phyloP scores from a whole-genome alignment of 306 rosid species.

The Corylus heterophylla region DNA sequence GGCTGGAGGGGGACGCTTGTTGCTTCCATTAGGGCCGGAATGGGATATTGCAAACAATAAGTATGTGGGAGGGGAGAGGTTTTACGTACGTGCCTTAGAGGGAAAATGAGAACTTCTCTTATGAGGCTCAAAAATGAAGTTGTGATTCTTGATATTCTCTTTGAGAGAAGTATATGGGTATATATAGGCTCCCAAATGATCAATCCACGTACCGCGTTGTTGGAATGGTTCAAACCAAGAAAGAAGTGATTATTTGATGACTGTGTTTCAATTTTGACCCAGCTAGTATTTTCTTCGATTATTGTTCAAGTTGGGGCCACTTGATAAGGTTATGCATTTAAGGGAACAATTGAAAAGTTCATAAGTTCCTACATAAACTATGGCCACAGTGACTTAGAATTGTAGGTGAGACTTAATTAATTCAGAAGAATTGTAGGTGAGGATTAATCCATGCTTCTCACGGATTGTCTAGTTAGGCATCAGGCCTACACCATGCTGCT shows the following conservation, averaged over 20 bases:
- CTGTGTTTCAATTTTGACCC: background rate
- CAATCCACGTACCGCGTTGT: background rate
- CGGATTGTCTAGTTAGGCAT: too few relatives aligned
- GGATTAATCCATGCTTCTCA: too few relatives aligned
- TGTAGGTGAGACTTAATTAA: background rate
- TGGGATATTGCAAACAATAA: background rate
- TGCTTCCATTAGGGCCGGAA: background rate
- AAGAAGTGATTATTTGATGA: background rate
- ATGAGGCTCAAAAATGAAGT: background rate
- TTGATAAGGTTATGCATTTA: background rate
- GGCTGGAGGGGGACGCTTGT: conserved; percentile 21
- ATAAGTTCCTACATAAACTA: too few relatives aligned
- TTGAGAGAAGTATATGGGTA: background rate
- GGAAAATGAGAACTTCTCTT: background rate
- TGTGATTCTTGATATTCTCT: background rate
- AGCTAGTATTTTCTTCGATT: background rate
- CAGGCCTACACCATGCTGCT: too few relatives aligned
- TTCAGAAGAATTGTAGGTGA: background rate
- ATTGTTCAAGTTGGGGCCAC: background rate
- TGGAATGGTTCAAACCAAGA: background rate
- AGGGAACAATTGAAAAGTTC: background rate
- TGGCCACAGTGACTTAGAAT: background rate
- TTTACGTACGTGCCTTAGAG: background rate
- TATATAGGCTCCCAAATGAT: background rate
- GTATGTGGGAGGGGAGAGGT: background rate